Percentiles rank a stretch among this genome's conserved stretches.
phyloP scores from a whole-genome alignment of 306 rosid genomes.

The Pyrus pyrifolia region DNA sequence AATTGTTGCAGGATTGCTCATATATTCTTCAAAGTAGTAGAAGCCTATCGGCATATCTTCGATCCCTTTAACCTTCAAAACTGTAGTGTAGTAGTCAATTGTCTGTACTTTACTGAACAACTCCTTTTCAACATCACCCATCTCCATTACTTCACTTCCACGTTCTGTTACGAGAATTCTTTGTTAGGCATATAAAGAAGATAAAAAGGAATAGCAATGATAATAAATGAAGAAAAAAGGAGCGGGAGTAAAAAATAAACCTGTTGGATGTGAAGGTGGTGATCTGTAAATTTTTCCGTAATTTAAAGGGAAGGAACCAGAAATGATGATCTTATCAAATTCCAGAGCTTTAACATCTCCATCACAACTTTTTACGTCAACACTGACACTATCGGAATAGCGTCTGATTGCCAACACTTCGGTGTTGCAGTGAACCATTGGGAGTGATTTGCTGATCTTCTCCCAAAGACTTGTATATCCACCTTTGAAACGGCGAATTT shows the following conservation, averaged over 20 bases:
- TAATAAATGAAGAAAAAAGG: neutral
- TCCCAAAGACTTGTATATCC: constrained; percentile 82
- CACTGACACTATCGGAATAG: constrained; percentile 27
- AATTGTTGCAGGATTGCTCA: constrained; percentile 72
- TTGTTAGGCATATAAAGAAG: constrained; percentile 4
- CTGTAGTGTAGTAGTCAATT: constrained; percentile 90
- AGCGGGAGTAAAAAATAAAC: constrained; percentile 20
- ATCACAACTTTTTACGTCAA: constrained; percentile 30
- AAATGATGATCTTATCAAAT: constrained; percentile 74
- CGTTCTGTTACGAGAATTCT: constrained; percentile 38
- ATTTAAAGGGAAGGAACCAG: constrained; percentile 70
- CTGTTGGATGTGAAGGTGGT: constrained; percentile 36
- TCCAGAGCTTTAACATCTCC: constrained; percentile 43
- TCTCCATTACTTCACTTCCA: constrained; percentile 59
- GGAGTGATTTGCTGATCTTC: constrained; percentile 61
- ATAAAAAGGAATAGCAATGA: neutral
- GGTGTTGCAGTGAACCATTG: constrained; percentile 52
- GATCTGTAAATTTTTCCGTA: constrained; percentile 61
- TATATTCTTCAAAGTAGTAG: constrained; percentile 65
- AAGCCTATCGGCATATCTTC: constrained; percentile 70
- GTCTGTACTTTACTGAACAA: constrained; percentile 81
- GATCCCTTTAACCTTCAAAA: constrained; percentile 62
- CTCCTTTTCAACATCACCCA: constrained; percentile 64
- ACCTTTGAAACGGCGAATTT: constrained; percentile 68
- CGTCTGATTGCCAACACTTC: constrained; percentile 57